Conservation (phyloP, 257 asterid species). For the Solanum commersonii region DNA sequence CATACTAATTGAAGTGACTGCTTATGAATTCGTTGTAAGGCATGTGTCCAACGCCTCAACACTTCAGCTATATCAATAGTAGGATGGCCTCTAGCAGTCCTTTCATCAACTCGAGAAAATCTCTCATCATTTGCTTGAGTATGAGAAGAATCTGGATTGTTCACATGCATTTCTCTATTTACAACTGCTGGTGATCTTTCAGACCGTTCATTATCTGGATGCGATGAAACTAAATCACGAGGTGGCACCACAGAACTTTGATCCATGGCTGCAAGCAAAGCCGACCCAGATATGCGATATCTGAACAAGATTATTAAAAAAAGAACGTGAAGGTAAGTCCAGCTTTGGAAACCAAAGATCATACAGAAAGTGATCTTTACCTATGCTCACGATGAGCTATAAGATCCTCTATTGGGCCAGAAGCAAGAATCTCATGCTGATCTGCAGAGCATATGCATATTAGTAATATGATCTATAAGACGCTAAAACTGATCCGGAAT, state of each 20-base stretch:
- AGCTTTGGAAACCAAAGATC: background rate
- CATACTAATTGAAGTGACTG: constrained; percentile 87
- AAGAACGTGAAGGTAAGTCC: background rate
- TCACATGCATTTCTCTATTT: constrained; percentile 23
- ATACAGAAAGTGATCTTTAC: constrained; percentile 23
- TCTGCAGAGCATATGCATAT: constrained; percentile 28
- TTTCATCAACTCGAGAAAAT: constrained; percentile 54
- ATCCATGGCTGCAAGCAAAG: constrained; percentile 94
- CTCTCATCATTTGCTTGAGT: constrained; percentile 49
- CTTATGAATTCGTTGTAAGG: constrained; percentile 91
- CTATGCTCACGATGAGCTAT: constrained; percentile 99
- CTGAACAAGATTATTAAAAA: constrained; percentile 25
- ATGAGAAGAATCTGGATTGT: constrained; percentile 19
- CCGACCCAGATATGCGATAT: constrained; percentile 96
- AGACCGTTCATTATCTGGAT: constrained; percentile 36
- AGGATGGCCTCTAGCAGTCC: constrained; percentile 70
- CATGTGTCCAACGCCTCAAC: constrained; percentile 97
- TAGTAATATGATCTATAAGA: background rate
- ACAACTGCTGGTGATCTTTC: constrained; percentile 36
- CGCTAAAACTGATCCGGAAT: background rate
- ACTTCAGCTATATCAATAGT: constrained; percentile 96
- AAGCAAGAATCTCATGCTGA: constrained; percentile 95
- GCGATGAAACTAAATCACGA: constrained; percentile 38
- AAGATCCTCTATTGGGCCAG: constrained; percentile 99
- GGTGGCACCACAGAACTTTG: constrained; percentile 55